Evolutionary conservation across 225 moss, liverwort and hornwort genomes (phyloP), one percentile per base, ranked within the genome.

Genomic region (Antitrichia curtipendula): DNA sequence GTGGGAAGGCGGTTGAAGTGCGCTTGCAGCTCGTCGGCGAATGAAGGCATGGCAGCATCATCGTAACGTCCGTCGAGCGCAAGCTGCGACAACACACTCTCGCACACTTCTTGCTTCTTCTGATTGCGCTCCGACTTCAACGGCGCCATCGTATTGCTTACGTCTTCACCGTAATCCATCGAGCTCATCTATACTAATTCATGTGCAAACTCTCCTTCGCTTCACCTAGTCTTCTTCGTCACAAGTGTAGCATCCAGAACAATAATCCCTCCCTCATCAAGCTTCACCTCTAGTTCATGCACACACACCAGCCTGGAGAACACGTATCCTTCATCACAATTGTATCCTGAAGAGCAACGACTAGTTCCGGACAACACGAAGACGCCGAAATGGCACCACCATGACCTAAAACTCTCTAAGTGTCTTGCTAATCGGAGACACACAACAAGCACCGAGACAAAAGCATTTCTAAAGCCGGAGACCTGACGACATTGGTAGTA

Each of bases 1-100:
- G 95, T 96, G 53, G 96, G 96, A 86, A 98, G 96, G 62, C 96
- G 88, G 89, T 95, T 89, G 84, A 98, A 98, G 84, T 98, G 97
- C 54, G 91, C 90, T 81, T 86, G 96, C 36, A 98, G 91, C 74
- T 95, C 96, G 58, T 96, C 96, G 23, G 91, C 93, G 54, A 98
- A 96, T 65, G 92, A 94, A 63, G 94, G 94, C 84, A 88, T 84
- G 49, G 90, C 81, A 75, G 93, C 89, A 54, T 80, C 89, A n/a
- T 95, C 86, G 87, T 92, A 90, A 52, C 31, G 18, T 56, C 94
- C 94, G 71, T 90, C 90, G 56, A 94, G 90, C 81, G 83, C 84
- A 41, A 98, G 95, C 90, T 91, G 92, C 81, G 83, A 86, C 75
- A 98, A 80, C 22, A 98, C 94, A 87, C 94, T 89, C 32, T 92